These are phyloP conservation scores for Chamaecyparis obtusa DNA, from an alignment of 75 land plant genomes.

Conservation along the genomic window DNA sequence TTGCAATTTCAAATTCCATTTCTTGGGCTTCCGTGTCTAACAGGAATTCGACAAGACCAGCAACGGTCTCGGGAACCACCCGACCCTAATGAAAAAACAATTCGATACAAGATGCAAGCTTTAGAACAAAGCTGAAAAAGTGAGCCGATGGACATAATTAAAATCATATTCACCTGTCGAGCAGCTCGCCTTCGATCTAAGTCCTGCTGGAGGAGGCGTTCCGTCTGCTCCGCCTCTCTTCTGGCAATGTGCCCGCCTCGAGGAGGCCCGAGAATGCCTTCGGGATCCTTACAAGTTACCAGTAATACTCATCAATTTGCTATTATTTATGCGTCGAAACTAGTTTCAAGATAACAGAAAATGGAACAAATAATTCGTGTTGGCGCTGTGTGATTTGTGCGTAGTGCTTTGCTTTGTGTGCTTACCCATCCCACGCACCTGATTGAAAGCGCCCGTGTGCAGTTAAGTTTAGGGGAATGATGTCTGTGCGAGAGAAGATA, in stretches of 20 bases:
- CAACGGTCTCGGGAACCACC: conserved; percentile 64
- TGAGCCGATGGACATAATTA: background rate
- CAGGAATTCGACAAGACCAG: conserved; percentile 68
- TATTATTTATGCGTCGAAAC: too few relatives aligned
- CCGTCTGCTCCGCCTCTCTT: conserved; percentile 48
- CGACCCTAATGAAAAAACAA: conserved; percentile 41
- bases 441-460: background rate
- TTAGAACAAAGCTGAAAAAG: background rate
- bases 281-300: conserved; percentile 67
- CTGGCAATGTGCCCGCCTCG: conserved; percentile 73
- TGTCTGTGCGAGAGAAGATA: too few relatives aligned
- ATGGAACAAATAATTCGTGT: background rate
- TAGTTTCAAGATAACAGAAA: background rate
- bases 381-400: too few relatives aligned
- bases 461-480: too few relatives aligned
- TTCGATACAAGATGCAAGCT: background rate
- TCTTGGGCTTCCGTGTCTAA: conserved; percentile 85
- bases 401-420: background rate
- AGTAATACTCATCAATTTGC: background rate
- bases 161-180: conserved; percentile 41
- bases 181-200: conserved; percentile 46
- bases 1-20: conserved; percentile 82
- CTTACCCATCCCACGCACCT: conserved; percentile 2
- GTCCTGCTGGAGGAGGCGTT: conserved; percentile 58
- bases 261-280: conserved; percentile 68